Evolutionary conservation across 2,329 filamentous ascomycete species (phyloP), one percentile per base, ranked within the genome.

Genomic region (Diaporthe sp.): DNA sequence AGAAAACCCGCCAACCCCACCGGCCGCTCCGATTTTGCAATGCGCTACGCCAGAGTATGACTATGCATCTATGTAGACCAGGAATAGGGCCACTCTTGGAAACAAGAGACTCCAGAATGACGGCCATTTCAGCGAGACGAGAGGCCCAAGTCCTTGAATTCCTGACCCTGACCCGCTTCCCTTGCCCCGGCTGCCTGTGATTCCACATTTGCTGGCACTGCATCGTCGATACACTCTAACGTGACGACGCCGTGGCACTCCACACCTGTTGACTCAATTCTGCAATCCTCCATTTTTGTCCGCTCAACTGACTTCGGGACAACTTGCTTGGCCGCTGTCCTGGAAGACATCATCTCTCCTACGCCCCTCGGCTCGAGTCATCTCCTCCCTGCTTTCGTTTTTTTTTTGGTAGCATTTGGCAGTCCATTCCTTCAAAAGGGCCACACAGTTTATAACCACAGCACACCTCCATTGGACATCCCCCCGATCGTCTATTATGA

Each of bases 401-500:
- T n/a, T n/a, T n/a, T n/a, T n/a, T n/a, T n/a, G n/a, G 25, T 15
- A n/a, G 1, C 13, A 30, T 35, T n/a, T 4, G 10, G 27, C 32
- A 58, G 12, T 22, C 13, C 68, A 44, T 59, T 47, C 53, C 35
- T n/a, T 50, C 30, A 5, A 2, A 50, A 25, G 13, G 59, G 27
- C n/a, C 39, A 50, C 27, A 22, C 15, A 30, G 63, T 1, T 35
- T 61, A 55, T 27, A 61, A 13, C 6, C n/a, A 27, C 70, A 25
- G 32, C 44, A 27, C 44, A 12, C 22, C 22, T 35, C n/a, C 51
- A 30, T 58, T 47, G 47, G 61, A 58, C 59, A 44, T 35, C 32
- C 51, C 25, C 30, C 37, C 47, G 12, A 17, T n/a, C 15, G 22
- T 27, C 22, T 25, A 73, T n/a, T 55, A 81, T 81, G 80, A 76